Base-by-base conservation (phyloP, 108 stramenopile species). In the Skeletonema grethae region DNA sequence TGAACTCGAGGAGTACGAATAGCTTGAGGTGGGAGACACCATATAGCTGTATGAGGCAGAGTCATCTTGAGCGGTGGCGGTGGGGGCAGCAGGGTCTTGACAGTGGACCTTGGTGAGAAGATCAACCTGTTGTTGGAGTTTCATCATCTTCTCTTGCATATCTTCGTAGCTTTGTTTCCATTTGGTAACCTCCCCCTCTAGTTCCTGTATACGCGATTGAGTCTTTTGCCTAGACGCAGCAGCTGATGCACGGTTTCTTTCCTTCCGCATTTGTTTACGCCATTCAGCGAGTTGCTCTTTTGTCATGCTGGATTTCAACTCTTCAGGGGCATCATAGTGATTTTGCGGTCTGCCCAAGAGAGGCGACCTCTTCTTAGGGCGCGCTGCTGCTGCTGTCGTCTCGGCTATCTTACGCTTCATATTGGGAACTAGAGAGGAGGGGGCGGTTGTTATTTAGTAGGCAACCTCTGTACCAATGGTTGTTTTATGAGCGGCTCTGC, bases 261-360 rank as follows among this genome's bases (percentile, higher is more conserved):
- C 88, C 5, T 89, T 86, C 5, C 91, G 86, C 35, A 87, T 87
- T 66, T 92, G 87, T 79, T 90, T 90, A 5, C 91, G 79, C 91
- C 91, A 92, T 41, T 65, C 80, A 46, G 79, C 75, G 25, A 90
- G 79, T 62, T 90, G 85, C 0, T 82, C 89, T n/a, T 67, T 70
- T 0, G 87, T 80, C 91, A 92, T 88, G 45, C 71, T 7, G 1
- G 36, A 7, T 22, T 20, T 22, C 22, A 22, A 22, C 5, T 43
- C 15, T 43, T 43, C 41, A 43, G 50, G 50, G 7, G 50, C 50
- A 2, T 53, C 50, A 24, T 53, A 53, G 0, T 53, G 50, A 8
- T 20, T 20, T 0, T 53, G 50, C 1, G 50, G 50, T 24, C 20
- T 53, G 0, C 50, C 50, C 0, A 53, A 6, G 22, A 53, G 50